A percentile compares a stretch with the other conserved stretches of the same genome.
phyloP scores from a whole-genome alignment of 164 flowering plant species.

The Platanus orientalis region DNA sequence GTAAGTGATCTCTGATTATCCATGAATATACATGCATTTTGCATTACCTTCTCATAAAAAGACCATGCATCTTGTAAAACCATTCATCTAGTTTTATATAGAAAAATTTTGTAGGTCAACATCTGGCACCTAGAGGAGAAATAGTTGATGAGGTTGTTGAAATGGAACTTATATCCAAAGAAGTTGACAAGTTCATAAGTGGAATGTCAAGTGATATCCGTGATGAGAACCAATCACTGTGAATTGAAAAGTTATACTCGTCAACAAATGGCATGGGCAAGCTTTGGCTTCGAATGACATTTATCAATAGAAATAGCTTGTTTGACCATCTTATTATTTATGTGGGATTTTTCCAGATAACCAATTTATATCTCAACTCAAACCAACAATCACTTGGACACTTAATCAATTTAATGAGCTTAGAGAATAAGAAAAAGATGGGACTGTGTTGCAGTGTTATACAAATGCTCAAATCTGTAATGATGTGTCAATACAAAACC shows the following conservation, averaged over 20 bases:
- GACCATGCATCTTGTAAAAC: neutral
- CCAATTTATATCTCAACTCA: neutral
- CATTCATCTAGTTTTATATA: no score
- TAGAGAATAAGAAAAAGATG: neutral
- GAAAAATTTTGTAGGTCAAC: neutral
- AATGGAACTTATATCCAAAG: constrained; percentile 4
- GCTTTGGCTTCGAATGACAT: neutral
- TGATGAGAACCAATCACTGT: constrained; percentile 37
- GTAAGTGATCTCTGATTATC: no score
- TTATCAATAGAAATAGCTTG: neutral
- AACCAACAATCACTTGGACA: no score
- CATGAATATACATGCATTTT: no score
- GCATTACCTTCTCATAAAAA: no score
- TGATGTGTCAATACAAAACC: constrained; percentile 4
- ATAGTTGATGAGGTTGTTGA: neutral
- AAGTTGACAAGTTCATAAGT: neutral
- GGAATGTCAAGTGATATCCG: constrained; percentile 6
- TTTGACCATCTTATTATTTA: neutral
- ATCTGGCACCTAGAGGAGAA: constrained; percentile 5
- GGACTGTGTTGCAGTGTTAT: neutral
- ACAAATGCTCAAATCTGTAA: neutral
- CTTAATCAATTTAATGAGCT: neutral
- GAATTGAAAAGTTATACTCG: constrained; percentile 18
- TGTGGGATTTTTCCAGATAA: neutral
- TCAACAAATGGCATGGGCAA: constrained; percentile 7